phyloP scores from a whole-genome alignment of 768 basidiomycete species.

The Mycena rebaudengoi region DNA sequence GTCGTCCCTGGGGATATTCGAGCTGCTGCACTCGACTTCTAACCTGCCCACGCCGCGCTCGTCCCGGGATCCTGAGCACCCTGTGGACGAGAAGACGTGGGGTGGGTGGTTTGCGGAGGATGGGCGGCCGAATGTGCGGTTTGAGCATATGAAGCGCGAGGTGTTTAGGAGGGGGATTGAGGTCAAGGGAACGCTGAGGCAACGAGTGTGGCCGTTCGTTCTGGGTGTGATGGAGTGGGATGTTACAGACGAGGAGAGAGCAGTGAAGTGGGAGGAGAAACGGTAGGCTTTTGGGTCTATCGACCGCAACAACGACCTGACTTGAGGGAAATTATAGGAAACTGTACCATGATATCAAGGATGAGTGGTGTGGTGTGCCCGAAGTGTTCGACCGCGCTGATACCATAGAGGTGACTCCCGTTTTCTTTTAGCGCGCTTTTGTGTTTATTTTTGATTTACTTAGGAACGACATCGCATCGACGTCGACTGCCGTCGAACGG shows the following conservation, averaged over 20 bases:
- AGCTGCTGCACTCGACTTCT: slow-evolving; percentile 80
- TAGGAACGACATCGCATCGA: slow-evolving; percentile 93
- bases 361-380: slow-evolving; percentile 84
- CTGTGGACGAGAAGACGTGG: slow-evolving; percentile 81
- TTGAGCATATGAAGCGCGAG: slow-evolving; percentile 77
- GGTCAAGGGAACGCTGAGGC: slow-evolving; percentile 62
- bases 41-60: slow-evolving; percentile 85
- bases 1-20: slow-evolving; percentile 87
- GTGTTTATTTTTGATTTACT: neutral
- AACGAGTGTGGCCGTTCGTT: slow-evolving; percentile 90
- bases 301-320: neutral
- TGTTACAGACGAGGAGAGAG: slow-evolving; percentile 66
- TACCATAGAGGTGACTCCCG: slow-evolving; percentile 71
- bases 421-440: slow-evolving; percentile 25
- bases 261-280: slow-evolving; percentile 68
- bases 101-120: slow-evolving; percentile 78
- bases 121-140: slow-evolving; percentile 69
- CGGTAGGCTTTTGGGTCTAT: slow-evolving; percentile 47
- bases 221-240: slow-evolving; percentile 89
- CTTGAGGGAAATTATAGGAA: slow-evolving; percentile 48
- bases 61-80: slow-evolving; percentile 81
- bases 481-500: slow-evolving; percentile 96
- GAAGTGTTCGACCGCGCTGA: slow-evolving; percentile 85
- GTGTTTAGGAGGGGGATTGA: slow-evolving; percentile 81
- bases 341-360: slow-evolving; percentile 75